Conservation (phyloP, 2,329 filamentous ascomycete species). For the Sclerotinia minor region DNA sequence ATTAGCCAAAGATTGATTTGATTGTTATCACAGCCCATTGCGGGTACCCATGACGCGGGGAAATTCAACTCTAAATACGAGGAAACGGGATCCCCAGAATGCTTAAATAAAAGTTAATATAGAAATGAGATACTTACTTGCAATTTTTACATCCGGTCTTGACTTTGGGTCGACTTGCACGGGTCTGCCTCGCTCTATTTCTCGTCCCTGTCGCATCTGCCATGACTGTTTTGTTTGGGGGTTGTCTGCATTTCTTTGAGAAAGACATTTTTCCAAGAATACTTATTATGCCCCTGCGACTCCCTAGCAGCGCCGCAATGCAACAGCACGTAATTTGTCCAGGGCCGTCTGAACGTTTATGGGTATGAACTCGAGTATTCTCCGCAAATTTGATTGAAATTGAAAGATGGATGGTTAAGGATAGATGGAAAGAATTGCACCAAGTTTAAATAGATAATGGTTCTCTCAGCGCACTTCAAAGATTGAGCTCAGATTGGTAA, state of each 20-base stretch:
- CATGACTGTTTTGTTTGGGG: conserved; percentile 21
- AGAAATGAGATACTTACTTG: conserved; percentile 54
- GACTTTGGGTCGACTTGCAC: conserved; percentile 51
- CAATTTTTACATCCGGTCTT: conserved; percentile 67
- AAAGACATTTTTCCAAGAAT: conserved; percentile 2
- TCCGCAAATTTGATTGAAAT: neutral
- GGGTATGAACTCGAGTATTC: neutral
- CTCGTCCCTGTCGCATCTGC: conserved; percentile 12
- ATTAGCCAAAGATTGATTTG: conserved; percentile 18
- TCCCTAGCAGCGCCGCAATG: conserved; percentile 1
- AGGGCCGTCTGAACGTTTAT: conserved; percentile 1
- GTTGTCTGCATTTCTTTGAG: conserved; percentile 15
- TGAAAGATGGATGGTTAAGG: neutral
- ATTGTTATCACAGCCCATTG: neutral
- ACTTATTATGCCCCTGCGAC: neutral
- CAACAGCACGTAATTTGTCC: conserved; percentile 1
- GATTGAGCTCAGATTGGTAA: neutral
- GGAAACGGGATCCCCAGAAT: neutral
- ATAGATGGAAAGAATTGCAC: neutral
- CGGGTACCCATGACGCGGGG: conserved; percentile 4
- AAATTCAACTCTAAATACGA: conserved; percentile 19
- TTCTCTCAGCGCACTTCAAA: neutral
- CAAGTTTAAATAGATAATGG: neutral
- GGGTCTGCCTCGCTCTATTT: conserved; percentile 27
- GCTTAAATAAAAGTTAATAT: conserved; percentile 28